Percentiles rank a stretch among this genome's conserved stretches.
These are phyloP conservation scores for Fraxinus excelsior DNA, from an alignment of 257 asterid genomes.

Conservation along the genomic window DNA sequence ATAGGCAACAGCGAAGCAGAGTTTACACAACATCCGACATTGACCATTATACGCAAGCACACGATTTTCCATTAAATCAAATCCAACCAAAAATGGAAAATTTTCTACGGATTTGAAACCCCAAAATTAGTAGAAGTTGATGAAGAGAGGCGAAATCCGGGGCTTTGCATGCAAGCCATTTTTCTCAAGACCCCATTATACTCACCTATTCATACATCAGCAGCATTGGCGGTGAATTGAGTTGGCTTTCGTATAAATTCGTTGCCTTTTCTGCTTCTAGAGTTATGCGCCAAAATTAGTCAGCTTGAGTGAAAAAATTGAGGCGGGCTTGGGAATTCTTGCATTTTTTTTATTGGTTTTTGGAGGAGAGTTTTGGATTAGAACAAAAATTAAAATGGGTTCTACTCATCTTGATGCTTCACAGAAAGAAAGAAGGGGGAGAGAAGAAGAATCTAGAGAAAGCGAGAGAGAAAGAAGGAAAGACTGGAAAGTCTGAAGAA, in stretches of 20 bases:
- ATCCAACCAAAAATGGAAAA: background rate
- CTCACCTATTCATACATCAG: conserved; percentile 17
- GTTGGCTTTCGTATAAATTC: background rate
- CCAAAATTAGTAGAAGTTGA: conserved; percentile 30
- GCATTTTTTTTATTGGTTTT: background rate
- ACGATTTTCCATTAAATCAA: background rate
- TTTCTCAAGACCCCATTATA: conserved; percentile 27
- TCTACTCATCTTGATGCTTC: conserved; percentile 33
- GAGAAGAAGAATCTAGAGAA: too few relatives aligned
- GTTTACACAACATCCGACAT: background rate
- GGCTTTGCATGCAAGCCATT: conserved; percentile 43
- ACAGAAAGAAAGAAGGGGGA: conserved; percentile 37
- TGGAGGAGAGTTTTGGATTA: background rate
- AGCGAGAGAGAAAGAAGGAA: too few relatives aligned
- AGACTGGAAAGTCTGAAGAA: too few relatives aligned
- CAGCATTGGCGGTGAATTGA: conserved; percentile 23
- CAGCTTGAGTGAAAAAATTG: background rate
- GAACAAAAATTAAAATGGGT: conserved; percentile 36
- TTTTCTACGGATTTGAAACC: conserved; percentile 35
- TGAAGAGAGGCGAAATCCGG: conserved; percentile 38
- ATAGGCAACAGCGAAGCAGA: conserved; percentile 4
- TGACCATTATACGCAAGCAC: conserved; percentile 7
- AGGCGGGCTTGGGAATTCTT: background rate
- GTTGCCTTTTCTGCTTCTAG: conserved; percentile 6
- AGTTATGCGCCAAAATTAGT: background rate